Base-by-base conservation (phyloP, 805 yeast genomes). In the Yamadazyma laniorum region DNA sequence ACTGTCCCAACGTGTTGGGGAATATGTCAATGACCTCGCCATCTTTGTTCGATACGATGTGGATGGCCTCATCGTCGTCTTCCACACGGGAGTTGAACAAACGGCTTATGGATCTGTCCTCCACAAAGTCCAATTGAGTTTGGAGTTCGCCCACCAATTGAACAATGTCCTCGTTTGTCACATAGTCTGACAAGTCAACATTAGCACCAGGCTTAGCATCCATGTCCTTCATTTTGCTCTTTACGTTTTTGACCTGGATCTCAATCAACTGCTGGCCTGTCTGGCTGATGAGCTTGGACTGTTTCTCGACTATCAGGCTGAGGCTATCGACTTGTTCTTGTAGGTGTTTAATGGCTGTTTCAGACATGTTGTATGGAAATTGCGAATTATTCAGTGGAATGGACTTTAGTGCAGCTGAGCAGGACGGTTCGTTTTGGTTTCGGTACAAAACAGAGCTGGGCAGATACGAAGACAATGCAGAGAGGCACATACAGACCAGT, bases 91-190 rank as follows among this genome's bases (percentile, higher is more conserved):
- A 67, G 55, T 89, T 89, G 45, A 77, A 74, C 3, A 80, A 65
- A 58, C 98, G 72, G 47, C 85, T 72, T 30, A 85, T 74, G 13
- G 84, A 75, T 49, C 95, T 74, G 48, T 85, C 86, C 55, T 90
- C 98, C 23, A 85, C 57, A 17, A 74, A 67, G 37, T 85, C 90
- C 52, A 90, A 70, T 61, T 90, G 97, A 6, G 86, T 85, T 61
- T 90, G 97, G 39, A 90, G 65, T 59, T 90, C 98, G 8, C 86
- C 87, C 11, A 89, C 97, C 32, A 90, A 68, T 55, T 87, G 91
- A 3, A 85, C 85, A 9, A 90, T 64, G 54, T 91, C 98, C 41
- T 85, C 95, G 48, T 86, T 83, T 3, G 91, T 79, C 25, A 81
- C 86, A 47, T 72, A 81, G 45, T 82, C 87, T 3, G 73, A 56